Conservation (phyloP, 805 yeast genomes). For the Pichia rugopelliculosa region DNA sequence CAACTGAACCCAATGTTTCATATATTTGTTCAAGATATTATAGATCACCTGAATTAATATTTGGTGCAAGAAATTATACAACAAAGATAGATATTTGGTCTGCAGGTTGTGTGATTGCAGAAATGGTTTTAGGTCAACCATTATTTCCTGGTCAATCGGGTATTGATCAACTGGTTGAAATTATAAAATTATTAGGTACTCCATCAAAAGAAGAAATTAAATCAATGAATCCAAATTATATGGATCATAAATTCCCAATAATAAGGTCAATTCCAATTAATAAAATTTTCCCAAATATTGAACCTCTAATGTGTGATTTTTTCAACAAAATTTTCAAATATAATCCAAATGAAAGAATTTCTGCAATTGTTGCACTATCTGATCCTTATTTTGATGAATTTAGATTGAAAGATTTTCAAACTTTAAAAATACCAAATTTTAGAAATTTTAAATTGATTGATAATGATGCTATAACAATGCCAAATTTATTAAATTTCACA, state of each 20-base stretch:
- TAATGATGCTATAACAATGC: conserved; percentile 26
- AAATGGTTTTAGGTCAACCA: conserved; percentile 90
- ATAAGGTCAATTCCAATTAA: conserved; percentile 70
- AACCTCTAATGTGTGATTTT: conserved; percentile 47
- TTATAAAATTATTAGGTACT: conserved; percentile 91
- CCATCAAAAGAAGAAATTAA: conserved; percentile 88
- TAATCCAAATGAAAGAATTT: conserved; percentile 58
- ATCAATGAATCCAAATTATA: conserved; percentile 93
- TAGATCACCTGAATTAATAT: conserved; percentile 95
- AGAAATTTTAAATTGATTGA: conserved; percentile 36
- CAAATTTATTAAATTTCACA: conserved; percentile 45
- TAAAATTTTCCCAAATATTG: conserved; percentile 55
- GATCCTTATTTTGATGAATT: conserved; percentile 52
- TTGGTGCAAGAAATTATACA: conserved; percentile 94
- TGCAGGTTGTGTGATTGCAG: conserved; percentile 98
- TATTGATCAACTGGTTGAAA: conserved; percentile 94
- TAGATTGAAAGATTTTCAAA: conserved; percentile 24
- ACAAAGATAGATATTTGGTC: conserved; percentile 98
- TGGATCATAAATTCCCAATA: conserved; percentile 92
- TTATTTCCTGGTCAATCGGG: conserved; percentile 97
- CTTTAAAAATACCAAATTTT: conserved; percentile 25
- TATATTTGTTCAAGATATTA: conserved; percentile 95
- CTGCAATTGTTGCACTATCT: conserved; percentile 47
- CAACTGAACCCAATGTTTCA: conserved; percentile 89
- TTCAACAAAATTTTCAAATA: conserved; percentile 54